phyloP scores from a whole-genome alignment of 129 eudicot genomes.

The Silybum marianum region DNA sequence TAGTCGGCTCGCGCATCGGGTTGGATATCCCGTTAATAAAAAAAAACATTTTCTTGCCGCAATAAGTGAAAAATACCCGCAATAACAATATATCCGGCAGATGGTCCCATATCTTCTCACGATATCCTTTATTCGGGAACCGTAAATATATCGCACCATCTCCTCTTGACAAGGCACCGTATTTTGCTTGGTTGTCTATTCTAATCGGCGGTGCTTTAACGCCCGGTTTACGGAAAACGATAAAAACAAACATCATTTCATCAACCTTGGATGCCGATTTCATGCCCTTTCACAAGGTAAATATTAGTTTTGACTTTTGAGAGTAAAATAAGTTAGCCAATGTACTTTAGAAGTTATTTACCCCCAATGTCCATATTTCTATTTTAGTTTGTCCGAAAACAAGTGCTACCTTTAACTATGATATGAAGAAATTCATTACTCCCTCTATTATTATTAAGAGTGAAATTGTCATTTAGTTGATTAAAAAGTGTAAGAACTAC shows the following conservation, averaged over 20 bases:
- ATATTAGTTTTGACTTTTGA: neutral
- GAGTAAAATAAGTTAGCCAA: neutral
- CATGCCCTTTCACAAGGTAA: neutral
- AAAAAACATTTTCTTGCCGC: too few species aligned
- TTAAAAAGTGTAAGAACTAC: neutral
- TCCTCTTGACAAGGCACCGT: conserved; percentile 92
- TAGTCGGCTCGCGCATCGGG: too few species aligned
- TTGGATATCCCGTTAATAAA: too few species aligned
- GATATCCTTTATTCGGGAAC: conserved; percentile 90
- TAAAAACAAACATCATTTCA: neutral
- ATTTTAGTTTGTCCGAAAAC: neutral
- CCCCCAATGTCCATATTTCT: neutral
- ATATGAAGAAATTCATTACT: neutral
- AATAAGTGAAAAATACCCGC: conserved; percentile 53
- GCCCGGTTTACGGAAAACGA: conserved; percentile 63
- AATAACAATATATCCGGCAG: conserved; percentile 92
- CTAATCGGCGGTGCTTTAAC: conserved; percentile 94
- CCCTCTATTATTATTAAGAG: neutral
- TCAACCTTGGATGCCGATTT: neutral
- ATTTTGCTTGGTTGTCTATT: conserved; percentile 98
- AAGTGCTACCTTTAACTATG: neutral
- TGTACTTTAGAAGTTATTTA: neutral
- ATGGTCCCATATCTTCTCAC: conserved; percentile 99
- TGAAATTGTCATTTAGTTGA: neutral
- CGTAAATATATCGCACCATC: conserved; percentile 95